Base-by-base conservation (phyloP, 1,284 basidiomycete species). In the Leccinum pachyderme region DNA sequence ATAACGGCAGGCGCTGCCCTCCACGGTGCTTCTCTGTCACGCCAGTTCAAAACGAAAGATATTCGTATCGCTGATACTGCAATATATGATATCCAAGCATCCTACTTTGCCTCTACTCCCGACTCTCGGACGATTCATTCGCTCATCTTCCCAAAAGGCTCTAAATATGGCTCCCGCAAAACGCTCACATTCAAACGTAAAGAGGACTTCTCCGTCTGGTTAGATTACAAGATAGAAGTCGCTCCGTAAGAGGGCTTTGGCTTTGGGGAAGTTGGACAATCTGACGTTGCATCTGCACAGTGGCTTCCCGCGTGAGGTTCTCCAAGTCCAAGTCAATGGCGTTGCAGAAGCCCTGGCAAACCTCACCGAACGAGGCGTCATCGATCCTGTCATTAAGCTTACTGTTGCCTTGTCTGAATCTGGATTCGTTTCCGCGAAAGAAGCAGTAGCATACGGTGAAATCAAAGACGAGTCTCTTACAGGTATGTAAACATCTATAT, bases 11-110 rank as follows among this genome's bases (percentile, higher is more conserved):
- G 84, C 47, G 95, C 96, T 5, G 97, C 92, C 2, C 86, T 98
- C 53, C 89, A 97, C 63, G 97, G 95, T 24, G 97, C 97, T 4
- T 82, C 84, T 31, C 81, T 95, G 49, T 94, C 90, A 65, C 81
- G 89, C 39, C 92, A 94, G 69, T 98, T 98, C 82, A 92, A 92
- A 76, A 98, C 96, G 59, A 99, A 99, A 77, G 87, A 90, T 61
- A 91, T 98, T 70, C 89, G 91, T 56, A 81, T 98, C 28, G 73
- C 80, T 18, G 96, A 98, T 68, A 79, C 90, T 58, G 75, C 74
- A 22, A 75, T 80, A 3, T 85, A 89, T 63, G 89, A 92, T 61
- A 77, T 95, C 54, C 86, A 91, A 64, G 81, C 85, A 4, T 84
- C 89, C 2, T 94, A 93, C 68, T 79, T 81, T 29, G 81, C 88